Evolutionary conservation across 768 basidiomycete species (phyloP).

Genomic region (Tricholoma terreum): DNA sequence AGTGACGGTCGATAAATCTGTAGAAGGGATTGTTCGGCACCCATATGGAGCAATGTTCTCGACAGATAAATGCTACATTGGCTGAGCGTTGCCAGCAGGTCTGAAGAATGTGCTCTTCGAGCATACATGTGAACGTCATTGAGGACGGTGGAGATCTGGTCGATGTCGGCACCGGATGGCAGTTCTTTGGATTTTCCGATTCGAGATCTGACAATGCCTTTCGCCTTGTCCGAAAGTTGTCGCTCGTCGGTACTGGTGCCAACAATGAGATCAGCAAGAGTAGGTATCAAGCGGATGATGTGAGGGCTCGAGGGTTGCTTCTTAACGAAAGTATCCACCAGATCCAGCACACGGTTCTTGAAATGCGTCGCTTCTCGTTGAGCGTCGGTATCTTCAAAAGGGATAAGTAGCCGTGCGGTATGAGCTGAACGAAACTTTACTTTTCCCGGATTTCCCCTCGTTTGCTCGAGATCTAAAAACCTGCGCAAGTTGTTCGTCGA

Average conservation of each 20-base stretch:
- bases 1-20: constrained; percentile 65
- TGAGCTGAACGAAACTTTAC: constrained; percentile 34
- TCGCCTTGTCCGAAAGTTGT: constrained; percentile 87
- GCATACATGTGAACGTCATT: constrained; percentile 71
- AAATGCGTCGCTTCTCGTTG: constrained; percentile 93
- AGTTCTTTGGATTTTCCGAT: constrained; percentile 73
- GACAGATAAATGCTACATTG: constrained; percentile 70
- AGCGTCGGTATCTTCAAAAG: constrained; percentile 51
- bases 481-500: constrained; percentile 88
- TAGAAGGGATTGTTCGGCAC: constrained; percentile 45
- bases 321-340: constrained; percentile 83
- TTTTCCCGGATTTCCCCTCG: constrained; percentile 62
- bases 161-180: constrained; percentile 46
- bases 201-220: constrained; percentile 70
- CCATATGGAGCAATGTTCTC: constrained; percentile 41
- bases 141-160: constrained; percentile 45
- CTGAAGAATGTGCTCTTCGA: constrained; percentile 57
- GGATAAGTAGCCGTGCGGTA: not conserved
- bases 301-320: constrained; percentile 74
- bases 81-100: constrained; percentile 62
- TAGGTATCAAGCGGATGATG: constrained; percentile 62
- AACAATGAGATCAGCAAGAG: constrained; percentile 73
- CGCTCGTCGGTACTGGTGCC: constrained; percentile 71
- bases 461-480: constrained; percentile 72
- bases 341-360: constrained; percentile 92